These are phyloP conservation scores for Hericium rajendrae DNA, from an alignment of 768 basidiomycete genomes.

Conservation along the genomic window DNA sequence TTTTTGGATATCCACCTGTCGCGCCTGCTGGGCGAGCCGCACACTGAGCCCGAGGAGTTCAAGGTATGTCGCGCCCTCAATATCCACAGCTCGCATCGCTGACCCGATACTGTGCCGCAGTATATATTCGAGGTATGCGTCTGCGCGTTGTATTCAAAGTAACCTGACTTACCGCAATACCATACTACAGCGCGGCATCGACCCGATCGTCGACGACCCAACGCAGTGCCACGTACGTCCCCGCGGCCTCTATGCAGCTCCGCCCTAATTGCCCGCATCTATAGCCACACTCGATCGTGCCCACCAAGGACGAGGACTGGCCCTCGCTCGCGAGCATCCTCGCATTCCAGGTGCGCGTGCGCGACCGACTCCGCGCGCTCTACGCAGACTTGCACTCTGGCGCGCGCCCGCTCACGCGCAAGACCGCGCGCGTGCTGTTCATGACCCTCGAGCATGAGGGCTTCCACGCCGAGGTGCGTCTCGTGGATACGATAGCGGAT, in stretches of 20 bases:
- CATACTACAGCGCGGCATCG: slow-evolving; percentile 71
- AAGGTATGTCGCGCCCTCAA: slow-evolving; percentile 34
- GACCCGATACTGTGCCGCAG: slow-evolving; percentile 24
- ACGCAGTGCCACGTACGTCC: slow-evolving; percentile 68
- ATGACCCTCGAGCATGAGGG: slow-evolving; percentile 92
- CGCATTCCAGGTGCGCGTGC: slow-evolving; percentile 68
- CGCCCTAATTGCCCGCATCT: not conserved
- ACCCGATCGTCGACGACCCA: slow-evolving; percentile 89
- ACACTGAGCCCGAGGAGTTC: slow-evolving; percentile 78
- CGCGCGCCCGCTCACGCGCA: slow-evolving; percentile 43
- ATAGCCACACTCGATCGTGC: slow-evolving; percentile 86
- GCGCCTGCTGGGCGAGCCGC: slow-evolving; percentile 58
- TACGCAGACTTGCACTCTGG: slow-evolving; percentile 63
- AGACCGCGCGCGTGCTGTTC: slow-evolving; percentile 70
- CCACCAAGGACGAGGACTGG: slow-evolving; percentile 76
- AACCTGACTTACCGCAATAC: slow-evolving; percentile 16
- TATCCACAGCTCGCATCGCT: not conserved
- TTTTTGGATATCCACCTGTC: slow-evolving; percentile 90
- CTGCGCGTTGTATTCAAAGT: not conserved
- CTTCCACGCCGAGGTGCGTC: slow-evolving; percentile 64
- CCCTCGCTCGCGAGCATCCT: slow-evolving; percentile 63
- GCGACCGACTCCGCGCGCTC: slow-evolving; percentile 57
- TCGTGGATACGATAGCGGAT: too few relatives aligned
- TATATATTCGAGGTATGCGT: slow-evolving; percentile 61
- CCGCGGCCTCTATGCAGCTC: not conserved